phyloP scores from a whole-genome alignment of 2,329 filamentous ascomycete species.

The Ceratocystis colombiana region DNA sequence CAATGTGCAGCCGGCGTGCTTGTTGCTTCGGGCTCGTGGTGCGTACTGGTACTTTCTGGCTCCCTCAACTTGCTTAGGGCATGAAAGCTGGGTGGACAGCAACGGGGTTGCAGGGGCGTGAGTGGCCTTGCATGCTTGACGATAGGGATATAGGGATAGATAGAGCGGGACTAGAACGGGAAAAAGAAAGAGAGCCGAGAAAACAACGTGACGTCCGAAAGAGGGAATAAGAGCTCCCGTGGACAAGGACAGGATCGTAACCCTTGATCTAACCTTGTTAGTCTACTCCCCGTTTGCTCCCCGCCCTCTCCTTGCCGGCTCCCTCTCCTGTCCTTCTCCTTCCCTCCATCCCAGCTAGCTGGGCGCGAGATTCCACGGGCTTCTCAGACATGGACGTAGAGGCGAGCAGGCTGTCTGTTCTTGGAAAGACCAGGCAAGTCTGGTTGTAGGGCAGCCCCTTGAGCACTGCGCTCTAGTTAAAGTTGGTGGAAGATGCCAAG shows the following conservation, averaged over 20 bases:
- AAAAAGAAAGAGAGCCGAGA: not conserved
- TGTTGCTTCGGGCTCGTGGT: too few relatives aligned
- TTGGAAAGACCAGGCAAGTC: not conserved
- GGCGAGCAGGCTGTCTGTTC: not conserved
- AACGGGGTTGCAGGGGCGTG: too few relatives aligned
- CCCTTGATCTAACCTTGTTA: not conserved
- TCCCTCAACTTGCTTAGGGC: too few relatives aligned
- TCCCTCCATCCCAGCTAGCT: conserved; percentile 3
- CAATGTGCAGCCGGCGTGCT: too few relatives aligned
- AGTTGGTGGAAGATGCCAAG: too few relatives aligned
- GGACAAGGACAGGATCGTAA: conserved; percentile 8
- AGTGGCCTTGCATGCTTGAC: too few relatives aligned
- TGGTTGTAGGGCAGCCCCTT: too few relatives aligned
- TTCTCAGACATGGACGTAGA: conserved; percentile 1
- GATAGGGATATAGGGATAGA: too few relatives aligned
- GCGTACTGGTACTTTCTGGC: too few relatives aligned
- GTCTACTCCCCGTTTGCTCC: not conserved
- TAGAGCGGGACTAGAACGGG: too few relatives aligned
- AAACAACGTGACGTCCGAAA: not conserved
- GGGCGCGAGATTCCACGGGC: conserved; percentile 7
- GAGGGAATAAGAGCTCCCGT: not conserved
- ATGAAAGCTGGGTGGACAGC: too few relatives aligned
- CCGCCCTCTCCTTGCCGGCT: not conserved
- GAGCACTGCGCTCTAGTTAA: too few relatives aligned
- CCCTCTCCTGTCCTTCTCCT: not conserved